These are phyloP conservation scores for Flaveria bidentis DNA, from an alignment of 129 eudicot genomes.

Conservation along the genomic window DNA sequence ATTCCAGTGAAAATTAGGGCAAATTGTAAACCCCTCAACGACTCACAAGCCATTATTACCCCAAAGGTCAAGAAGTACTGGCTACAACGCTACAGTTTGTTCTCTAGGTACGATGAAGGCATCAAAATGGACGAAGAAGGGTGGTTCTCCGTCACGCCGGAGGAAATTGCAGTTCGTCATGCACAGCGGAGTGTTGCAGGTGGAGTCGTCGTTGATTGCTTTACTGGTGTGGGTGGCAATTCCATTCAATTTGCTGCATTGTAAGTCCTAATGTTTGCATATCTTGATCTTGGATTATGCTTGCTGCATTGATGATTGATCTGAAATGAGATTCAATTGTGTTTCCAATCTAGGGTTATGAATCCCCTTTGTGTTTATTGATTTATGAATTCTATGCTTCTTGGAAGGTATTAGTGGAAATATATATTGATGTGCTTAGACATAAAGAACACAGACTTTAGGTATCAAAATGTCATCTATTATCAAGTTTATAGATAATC, in stretches of 20 bases:
- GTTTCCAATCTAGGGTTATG: not conserved
- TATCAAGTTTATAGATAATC: not conserved
- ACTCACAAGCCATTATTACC: slow-evolving; percentile 26
- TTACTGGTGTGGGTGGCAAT: slow-evolving; percentile 83
- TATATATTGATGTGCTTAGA: not conserved
- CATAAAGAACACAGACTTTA: not conserved
- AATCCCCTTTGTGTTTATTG: slow-evolving; percentile 19
- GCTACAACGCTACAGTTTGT: slow-evolving; percentile 63
- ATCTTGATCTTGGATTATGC: not conserved
- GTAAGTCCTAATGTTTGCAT: slow-evolving; percentile 37
- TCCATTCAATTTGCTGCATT: slow-evolving; percentile 71
- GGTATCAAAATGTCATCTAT: not conserved
- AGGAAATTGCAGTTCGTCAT: slow-evolving; percentile 62
- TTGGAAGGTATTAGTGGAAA: not conserved
- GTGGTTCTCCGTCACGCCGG: slow-evolving; percentile 88
- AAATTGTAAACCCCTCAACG: slow-evolving; percentile 21
- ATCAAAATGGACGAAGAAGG: slow-evolving; percentile 76
- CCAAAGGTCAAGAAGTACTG: slow-evolving; percentile 59
- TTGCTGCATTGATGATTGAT: slow-evolving; percentile 1
- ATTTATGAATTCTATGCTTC: not conserved
- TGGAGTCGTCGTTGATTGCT: slow-evolving; percentile 61
- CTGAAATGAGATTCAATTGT: not conserved
- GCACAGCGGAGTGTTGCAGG: slow-evolving; percentile 55
- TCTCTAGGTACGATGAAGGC: slow-evolving; percentile 64
- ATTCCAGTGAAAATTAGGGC: slow-evolving; percentile 40